These are phyloP conservation scores for Cadophora luteo-olivacea DNA, from an alignment of 2,329 filamentous ascomycete genomes.

Conservation along the genomic window DNA sequence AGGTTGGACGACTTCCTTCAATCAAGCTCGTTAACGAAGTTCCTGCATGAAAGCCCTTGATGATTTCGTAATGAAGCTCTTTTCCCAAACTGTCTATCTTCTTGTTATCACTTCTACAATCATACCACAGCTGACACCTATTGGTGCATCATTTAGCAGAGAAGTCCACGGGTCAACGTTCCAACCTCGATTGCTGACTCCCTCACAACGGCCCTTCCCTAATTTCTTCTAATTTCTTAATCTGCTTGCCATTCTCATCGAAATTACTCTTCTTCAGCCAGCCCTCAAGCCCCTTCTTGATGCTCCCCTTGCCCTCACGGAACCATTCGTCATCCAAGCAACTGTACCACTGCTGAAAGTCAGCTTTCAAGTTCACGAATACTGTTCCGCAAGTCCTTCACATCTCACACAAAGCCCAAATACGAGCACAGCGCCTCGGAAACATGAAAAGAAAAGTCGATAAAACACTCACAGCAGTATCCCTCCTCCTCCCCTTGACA, in stretches of 20 bases:
- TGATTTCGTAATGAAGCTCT: too few relatives aligned
- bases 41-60: too few relatives aligned
- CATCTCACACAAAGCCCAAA: background rate
- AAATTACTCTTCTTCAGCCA: slow-evolving; percentile 45
- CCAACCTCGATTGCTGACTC: background rate
- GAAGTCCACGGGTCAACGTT: too few relatives aligned
- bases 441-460: background rate
- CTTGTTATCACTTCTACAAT: too few relatives aligned
- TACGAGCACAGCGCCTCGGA: too few relatives aligned
- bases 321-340: slow-evolving; percentile 68
- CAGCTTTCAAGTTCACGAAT: background rate
- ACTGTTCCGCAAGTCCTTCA: too few relatives aligned
- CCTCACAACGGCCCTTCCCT: slow-evolving; percentile 30
- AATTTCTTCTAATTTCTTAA: slow-evolving; percentile 48
- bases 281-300: slow-evolving; percentile 55
- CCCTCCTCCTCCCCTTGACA: slow-evolving; percentile 60
- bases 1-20: too few relatives aligned
- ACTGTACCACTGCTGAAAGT: slow-evolving; percentile 55
- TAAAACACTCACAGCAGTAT: slow-evolving; percentile 51
- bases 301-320: slow-evolving; percentile 59
- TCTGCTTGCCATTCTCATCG: slow-evolving; percentile 59
- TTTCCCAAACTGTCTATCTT: too few relatives aligned
- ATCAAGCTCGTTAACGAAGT: too few relatives aligned
- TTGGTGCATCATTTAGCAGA: too few relatives aligned
- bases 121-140: too few relatives aligned